phyloP scores from a whole-genome alignment of 257 asterid genomes.

The Euphrasia confusa region DNA sequence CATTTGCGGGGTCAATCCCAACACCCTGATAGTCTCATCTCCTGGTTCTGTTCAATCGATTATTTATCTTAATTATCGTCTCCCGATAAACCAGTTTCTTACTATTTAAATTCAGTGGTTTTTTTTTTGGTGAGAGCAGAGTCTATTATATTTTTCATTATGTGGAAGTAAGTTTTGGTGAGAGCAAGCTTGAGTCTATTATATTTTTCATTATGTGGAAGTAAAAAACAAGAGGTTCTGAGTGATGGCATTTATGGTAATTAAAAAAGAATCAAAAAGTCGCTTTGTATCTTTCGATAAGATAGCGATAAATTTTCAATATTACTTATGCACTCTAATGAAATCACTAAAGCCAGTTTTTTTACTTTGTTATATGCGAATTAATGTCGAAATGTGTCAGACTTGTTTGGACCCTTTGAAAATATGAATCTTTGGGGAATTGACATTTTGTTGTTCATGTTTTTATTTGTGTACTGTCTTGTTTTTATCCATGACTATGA shows the following conservation, averaged over 20 bases:
- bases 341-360: background rate
- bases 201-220: background rate
- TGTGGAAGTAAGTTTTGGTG: background rate
- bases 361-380: background rate
- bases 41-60: background rate
- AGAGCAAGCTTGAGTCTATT: background rate
- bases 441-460: background rate
- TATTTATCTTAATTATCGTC: background rate
- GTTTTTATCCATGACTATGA: background rate
- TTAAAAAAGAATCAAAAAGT: background rate
- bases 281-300: background rate
- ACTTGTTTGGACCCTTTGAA: background rate
- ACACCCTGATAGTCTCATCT: background rate
- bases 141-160: background rate
- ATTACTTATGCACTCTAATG: conserved; percentile 3
- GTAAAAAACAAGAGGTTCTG: background rate
- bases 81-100: background rate
- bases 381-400: background rate
- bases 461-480: background rate
- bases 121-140: background rate
- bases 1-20: background rate
- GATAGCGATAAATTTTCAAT: background rate
- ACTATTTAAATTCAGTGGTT: background rate
- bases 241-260: background rate
- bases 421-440: background rate